Base-by-base conservation (phyloP, 768 basidiomycete genomes). In the Russula abietina region DNA sequence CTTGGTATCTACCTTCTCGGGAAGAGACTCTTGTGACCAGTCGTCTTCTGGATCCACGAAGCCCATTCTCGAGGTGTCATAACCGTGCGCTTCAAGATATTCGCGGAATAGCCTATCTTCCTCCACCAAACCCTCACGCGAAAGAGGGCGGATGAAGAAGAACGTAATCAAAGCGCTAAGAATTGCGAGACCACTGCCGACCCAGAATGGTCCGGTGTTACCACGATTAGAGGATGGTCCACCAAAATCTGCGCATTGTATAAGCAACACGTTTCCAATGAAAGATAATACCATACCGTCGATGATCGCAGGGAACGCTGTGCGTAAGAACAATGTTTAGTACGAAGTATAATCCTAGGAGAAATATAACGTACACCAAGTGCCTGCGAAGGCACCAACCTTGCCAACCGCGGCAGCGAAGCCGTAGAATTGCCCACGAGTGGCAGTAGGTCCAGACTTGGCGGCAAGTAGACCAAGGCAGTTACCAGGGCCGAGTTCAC, bases 401-500 rank as follows among this genome's bases (percentile, higher is more conserved):
- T 93, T 93, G 39, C 91, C 94, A 54, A 90, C 70, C 16, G 93
- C 93, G 48, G 94, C 92, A 8, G 92, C 93, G 32, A 84, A 61
- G 28, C 93, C 93, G 70, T 95, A 94, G 73, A 86, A 89, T 55
- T 93, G 88, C 2, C 92, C 91, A 63, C 91, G 87, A 51, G 90
- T 78, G 24, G 88, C 91, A 0, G 94, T 96, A 0, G 93, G 92
- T 68, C 88, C 85, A 2, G 81, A 82, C 76, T 98, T 97, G 61
- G 86, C 80, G 9, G 93, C 93, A 66, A 96, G 80, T 17, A 98
- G 78, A 65, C 92, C 93, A 51, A 93, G 78, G 66, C 84, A 87
- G 74, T 95, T 93, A 43, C 93, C 93, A 7, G 93, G 91, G 33
- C 90, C 91, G 30, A 93, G 76, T 75, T 96, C 94, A 52, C 94